These are phyloP conservation scores for Ampelomyces quisqualis DNA, from an alignment of 2,329 filamentous ascomycete genomes.

Conservation along the genomic window DNA sequence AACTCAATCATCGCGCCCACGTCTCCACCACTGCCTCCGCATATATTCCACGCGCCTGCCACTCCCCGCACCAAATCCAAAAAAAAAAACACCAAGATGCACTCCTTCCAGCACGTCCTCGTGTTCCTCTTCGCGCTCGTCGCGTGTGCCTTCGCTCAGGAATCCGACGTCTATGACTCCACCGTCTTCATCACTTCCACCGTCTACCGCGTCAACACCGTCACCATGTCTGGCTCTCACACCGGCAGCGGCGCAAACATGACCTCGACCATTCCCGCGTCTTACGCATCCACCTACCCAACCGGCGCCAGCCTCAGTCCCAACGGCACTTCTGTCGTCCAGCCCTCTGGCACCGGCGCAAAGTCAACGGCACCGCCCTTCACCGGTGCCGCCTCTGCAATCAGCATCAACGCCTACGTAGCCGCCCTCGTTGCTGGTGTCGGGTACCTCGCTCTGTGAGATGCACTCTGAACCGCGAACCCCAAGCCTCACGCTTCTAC, in stretches of 20 bases:
- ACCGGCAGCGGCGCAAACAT: constrained; percentile 32
- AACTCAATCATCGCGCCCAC: constrained; percentile 12
- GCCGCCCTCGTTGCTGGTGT: constrained; percentile 35
- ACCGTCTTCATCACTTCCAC: constrained; percentile 43
- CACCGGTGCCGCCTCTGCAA: constrained; percentile 36
- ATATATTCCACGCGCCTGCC: constrained; percentile 1
- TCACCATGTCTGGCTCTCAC: constrained; percentile 37
- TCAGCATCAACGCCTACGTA: constrained; percentile 36
- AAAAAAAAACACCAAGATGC: constrained; percentile 31
- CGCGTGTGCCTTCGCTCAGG: constrained; percentile 33
- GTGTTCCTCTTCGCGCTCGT: constrained; percentile 39
- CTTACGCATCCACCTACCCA: constrained; percentile 16
- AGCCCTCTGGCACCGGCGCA: constrained; percentile 18
- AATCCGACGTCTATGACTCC: constrained; percentile 29
- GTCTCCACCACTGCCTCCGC: constrained; percentile 3
- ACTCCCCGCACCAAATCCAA: constrained; percentile 8
- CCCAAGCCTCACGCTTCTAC: too few species aligned
- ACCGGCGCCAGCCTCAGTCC: constrained; percentile 6
- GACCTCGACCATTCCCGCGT: constrained; percentile 35
- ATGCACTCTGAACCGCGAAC: constrained; percentile 13
- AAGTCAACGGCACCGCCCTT: constrained; percentile 24
- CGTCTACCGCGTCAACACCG: constrained; percentile 43
- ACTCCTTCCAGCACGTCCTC: constrained; percentile 38
- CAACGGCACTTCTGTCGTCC: constrained; percentile 23
- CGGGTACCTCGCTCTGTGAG: constrained; percentile 41